Percentiles rank a stretch among this genome's conserved stretches.
Evolutionary conservation across 2,329 filamentous ascomycete species (phyloP).

Genomic region (Neofusicoccum cordaticola): DNA sequence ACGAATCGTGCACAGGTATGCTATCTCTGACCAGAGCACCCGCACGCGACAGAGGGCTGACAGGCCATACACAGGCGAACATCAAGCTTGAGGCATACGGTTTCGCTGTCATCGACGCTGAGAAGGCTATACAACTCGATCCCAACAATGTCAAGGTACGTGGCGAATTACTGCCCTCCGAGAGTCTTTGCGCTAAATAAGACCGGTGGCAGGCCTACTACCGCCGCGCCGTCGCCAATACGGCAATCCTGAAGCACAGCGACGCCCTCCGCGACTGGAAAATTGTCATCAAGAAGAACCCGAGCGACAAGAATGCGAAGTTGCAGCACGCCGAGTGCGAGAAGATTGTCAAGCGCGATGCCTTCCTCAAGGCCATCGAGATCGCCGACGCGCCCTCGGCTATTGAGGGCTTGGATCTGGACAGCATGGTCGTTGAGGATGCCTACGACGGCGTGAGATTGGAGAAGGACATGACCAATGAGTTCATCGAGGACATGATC

Average conservation of each 20-base stretch:
- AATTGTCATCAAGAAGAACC: slow-evolving; percentile 81
- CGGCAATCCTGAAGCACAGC: slow-evolving; percentile 82
- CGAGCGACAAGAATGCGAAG: slow-evolving; percentile 84
- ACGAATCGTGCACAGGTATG: slow-evolving; percentile 91
- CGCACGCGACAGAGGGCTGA: slow-evolving; percentile 28
- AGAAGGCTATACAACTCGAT: slow-evolving; percentile 86
- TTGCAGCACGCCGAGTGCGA: slow-evolving; percentile 90
- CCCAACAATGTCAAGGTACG: slow-evolving; percentile 80
- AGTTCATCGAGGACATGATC: slow-evolving; percentile 97
- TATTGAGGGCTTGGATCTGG: slow-evolving; percentile 83
- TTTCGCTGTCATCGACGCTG: slow-evolving; percentile 86
- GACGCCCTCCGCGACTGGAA: slow-evolving; percentile 92
- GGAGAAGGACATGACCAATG: slow-evolving; percentile 82
- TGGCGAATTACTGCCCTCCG: not conserved
- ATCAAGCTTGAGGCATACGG: slow-evolving; percentile 96
- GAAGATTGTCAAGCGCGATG: slow-evolving; percentile 86
- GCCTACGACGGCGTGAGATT: slow-evolving; percentile 82
- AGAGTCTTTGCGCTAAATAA: not conserved
- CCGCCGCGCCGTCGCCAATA: slow-evolving; percentile 84
- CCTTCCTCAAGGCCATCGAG: slow-evolving; percentile 94
- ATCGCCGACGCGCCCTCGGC: slow-evolving; percentile 89
- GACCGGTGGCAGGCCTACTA: slow-evolving; percentile 71
- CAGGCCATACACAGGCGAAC: slow-evolving; percentile 62
- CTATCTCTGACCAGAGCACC: not conserved
- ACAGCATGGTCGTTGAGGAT: slow-evolving; percentile 77